Base-by-base conservation (phyloP, 768 basidiomycete species). In the Pleurotus tuoliensis region DNA sequence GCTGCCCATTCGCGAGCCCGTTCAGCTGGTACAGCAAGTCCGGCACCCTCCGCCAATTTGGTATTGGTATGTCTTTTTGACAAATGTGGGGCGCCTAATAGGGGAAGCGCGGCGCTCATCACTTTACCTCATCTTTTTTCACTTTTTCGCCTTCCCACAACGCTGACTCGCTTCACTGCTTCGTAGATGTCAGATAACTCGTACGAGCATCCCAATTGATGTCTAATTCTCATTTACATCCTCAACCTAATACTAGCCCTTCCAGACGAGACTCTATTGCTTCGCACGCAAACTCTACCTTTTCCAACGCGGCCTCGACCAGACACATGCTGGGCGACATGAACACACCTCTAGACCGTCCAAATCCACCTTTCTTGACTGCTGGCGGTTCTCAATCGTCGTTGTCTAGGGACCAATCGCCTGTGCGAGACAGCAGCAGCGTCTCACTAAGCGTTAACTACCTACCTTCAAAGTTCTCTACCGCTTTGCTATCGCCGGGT, bases 391-490 rank as follows among this genome's bases (percentile, higher is more conserved):
- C 64, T 12, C 59, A 61, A 52, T 57, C 64, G 4, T 61, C 63
- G 51, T 60, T 63, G 50, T 57, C 60, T 39, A 60, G 60, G 55
- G 59, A 56, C 12, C 67, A 55, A 59, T 65, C 24, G 53, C 64
- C 22, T 40, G 60, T 34, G 39, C 52, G 51, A 46, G 63, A 64
- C 25, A 58, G 58, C 2, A 62, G 63, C 62, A 64, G 55, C 45
- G 55, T 71, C 22, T 71, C 73, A 7, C 80, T 89, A 58, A 80
- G 78, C 54, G 77, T 87, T 64, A 88, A 90, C 69, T 93, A 89
- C 66, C 75, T 91, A 18, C 90, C 90, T 9, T 71, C 76, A 55
- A 93, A 93, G 70, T 90, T 92, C 70, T 84, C 87, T 1, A 62
- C 64, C 12, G 70, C 70, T 59, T 69, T 64, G 61, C 69, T 76